A percentile compares a stretch with the other conserved stretches of the same genome.
phyloP scores from a whole-genome alignment of 2,329 filamentous ascomycete genomes.

The Fusarium irregulare region DNA sequence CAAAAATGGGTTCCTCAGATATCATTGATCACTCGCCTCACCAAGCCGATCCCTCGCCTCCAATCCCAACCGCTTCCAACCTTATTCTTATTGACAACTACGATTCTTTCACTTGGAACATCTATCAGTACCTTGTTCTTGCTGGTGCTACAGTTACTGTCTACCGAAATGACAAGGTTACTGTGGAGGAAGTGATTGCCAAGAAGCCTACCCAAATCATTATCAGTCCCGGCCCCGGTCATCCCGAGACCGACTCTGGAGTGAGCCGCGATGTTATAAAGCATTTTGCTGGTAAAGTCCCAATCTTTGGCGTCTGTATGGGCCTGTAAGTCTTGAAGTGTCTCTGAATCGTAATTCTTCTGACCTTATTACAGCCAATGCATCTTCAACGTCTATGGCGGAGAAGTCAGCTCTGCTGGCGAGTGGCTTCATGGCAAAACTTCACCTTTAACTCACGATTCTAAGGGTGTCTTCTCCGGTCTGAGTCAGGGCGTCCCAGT shows the following conservation, averaged over 20 bases:
- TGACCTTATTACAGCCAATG: conserved; percentile 74
- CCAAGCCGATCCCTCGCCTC: conserved; percentile 79
- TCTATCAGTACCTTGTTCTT: conserved; percentile 97
- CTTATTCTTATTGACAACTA: conserved; percentile 98
- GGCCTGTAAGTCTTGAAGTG: conserved; percentile 74
- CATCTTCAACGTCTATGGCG: conserved; percentile 93
- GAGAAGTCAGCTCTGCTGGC: conserved; percentile 89
- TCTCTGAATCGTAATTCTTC: not conserved
- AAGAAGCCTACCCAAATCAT: conserved; percentile 93
- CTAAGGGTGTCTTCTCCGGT: conserved; percentile 89
- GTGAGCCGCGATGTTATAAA: conserved; percentile 92
- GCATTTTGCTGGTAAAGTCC: conserved; percentile 93
- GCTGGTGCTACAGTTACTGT: conserved; percentile 93
- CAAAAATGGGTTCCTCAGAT: conserved; percentile 61
- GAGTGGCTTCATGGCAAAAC: conserved; percentile 99
- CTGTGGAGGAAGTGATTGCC: conserved; percentile 82
- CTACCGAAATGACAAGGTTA: conserved; percentile 91
- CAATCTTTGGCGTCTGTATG: conserved; percentile 98
- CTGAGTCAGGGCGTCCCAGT: conserved; percentile 85
- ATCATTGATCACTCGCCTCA: conserved; percentile 86
- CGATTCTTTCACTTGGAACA: conserved; percentile 99
- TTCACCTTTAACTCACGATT: conserved; percentile 87
- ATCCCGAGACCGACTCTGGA: conserved; percentile 90
- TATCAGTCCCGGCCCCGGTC: conserved; percentile 93
- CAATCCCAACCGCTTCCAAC: conserved; percentile 84